Conservation (phyloP, 352 stramenopile species). For the Phytophthora brassicae region DNA sequence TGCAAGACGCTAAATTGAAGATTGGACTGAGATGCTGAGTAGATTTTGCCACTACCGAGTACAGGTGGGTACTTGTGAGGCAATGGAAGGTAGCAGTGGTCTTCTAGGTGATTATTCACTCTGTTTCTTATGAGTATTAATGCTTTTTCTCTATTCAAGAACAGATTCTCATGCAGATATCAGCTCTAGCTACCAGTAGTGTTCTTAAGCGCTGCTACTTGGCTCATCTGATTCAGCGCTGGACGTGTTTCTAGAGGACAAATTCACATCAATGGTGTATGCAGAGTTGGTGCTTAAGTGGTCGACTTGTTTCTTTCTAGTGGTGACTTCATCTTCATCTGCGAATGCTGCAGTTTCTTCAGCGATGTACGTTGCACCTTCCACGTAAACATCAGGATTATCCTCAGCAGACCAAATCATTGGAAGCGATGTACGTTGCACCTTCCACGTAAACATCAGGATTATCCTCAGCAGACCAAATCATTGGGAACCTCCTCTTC, state of each 20-base stretch:
- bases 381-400: neutral
- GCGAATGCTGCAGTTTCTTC: constrained; percentile 5
- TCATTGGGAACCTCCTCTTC: constrained; percentile 11
- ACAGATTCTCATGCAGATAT: constrained; percentile 20
- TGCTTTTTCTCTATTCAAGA: constrained; percentile 30
- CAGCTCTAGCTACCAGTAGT: constrained; percentile 15
- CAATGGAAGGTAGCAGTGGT: constrained; percentile 11
- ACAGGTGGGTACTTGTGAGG: constrained; percentile 18
- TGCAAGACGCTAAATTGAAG: too few relatives aligned
- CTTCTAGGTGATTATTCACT: neutral
- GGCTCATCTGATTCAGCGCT: constrained; percentile 21
- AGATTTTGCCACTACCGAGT: neutral
- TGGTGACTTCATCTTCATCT: constrained; percentile 14
- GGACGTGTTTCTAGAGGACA: constrained; percentile 24
- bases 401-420: constrained; percentile 16
- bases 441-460: neutral
- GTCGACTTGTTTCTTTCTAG: neutral
- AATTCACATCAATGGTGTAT: constrained; percentile 57
- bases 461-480: constrained; percentile 14
- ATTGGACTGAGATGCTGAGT: neutral
- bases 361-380: constrained; percentile 3
- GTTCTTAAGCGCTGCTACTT: constrained; percentile 21
- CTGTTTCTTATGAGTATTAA: constrained; percentile 25
- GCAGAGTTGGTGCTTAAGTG: constrained; percentile 51
- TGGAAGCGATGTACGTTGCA: neutral